A percentile compares a stretch with the other conserved stretches of the same genome.
These are phyloP conservation scores for Fragaria iinumae DNA, from an alignment of 306 rosid species.

Conservation along the genomic window DNA sequence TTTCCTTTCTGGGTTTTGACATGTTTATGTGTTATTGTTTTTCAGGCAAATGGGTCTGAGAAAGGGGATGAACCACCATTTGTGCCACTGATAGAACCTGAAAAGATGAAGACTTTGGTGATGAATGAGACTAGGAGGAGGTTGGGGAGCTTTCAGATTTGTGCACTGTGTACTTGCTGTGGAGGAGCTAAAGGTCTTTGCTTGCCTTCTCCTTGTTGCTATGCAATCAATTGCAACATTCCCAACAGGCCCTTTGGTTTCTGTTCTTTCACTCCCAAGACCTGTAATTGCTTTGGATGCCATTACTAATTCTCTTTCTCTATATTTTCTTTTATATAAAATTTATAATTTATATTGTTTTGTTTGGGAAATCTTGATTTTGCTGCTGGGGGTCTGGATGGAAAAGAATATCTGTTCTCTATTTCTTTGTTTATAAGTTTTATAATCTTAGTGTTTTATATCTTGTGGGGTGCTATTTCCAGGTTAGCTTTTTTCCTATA, in stretches of 20 bases:
- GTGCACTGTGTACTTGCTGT: conserved; percentile 96
- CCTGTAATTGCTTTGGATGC: conserved; percentile 99
- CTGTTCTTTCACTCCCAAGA: conserved; percentile 96
- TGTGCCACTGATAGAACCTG: conserved; percentile 65
- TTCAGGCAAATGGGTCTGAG: conserved; percentile 66
- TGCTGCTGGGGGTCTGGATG: conserved; percentile 62
- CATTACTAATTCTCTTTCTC: conserved; percentile 46
- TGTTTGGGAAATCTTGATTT: conserved; percentile 38
- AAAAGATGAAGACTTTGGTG: conserved; percentile 59
- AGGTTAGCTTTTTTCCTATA: conserved; percentile 24
- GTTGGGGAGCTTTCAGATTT: conserved; percentile 83
- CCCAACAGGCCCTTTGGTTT: conserved; percentile 96
- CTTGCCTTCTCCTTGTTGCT: conserved; percentile 98
- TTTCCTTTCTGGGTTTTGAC: conserved; percentile 35
- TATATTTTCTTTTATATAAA: conserved; percentile 15
- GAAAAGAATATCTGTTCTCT: conserved; percentile 69
- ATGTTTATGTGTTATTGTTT: conserved; percentile 26
- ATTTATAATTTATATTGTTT: conserved; percentile 36
- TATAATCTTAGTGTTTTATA: conserved; percentile 14
- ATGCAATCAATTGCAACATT: conserved; percentile 97
- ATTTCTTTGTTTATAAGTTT: conserved; percentile 41
- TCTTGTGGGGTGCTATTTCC: conserved; percentile 28
- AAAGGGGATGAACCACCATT: conserved; percentile 28
- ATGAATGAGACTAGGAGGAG: conserved; percentile 83
- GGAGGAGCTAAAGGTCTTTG: conserved; percentile 92